phyloP scores from a whole-genome alignment of 106 monocot species.

The Vanilla planifolia region DNA sequence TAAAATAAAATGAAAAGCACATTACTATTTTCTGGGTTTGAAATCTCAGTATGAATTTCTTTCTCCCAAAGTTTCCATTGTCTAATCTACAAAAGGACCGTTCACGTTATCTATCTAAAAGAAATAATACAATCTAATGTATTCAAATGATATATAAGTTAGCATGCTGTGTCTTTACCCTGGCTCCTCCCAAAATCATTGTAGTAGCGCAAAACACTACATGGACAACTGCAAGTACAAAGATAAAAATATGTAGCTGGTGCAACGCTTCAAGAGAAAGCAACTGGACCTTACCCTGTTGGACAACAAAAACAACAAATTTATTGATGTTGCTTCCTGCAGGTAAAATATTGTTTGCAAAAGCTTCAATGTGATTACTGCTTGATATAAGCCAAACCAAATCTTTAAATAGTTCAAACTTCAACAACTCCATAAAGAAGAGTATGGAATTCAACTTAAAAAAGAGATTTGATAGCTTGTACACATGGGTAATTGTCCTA shows the following conservation, averaged over 20 bases:
- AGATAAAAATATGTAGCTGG: constrained; percentile 45
- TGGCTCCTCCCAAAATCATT: constrained; percentile 31
- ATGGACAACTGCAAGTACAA: constrained; percentile 36
- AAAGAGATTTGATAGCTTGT: too few species aligned
- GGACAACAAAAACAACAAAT: neutral
- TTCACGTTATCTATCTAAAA: neutral
- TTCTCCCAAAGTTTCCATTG: constrained; percentile 12
- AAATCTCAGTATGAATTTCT: constrained; percentile 12
- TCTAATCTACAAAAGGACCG: constrained; percentile 9
- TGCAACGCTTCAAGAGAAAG: constrained; percentile 33
- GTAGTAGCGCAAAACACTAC: constrained; percentile 25
- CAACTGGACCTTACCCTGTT: constrained; percentile 32
- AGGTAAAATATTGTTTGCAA: too few species aligned
- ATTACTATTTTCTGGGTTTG: constrained; percentile 7
- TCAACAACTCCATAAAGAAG: too few species aligned
- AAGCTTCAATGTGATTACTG: too few species aligned
- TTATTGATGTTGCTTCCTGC: too few species aligned
- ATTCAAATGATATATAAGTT: constrained; percentile 1
- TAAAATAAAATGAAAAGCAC: neutral
- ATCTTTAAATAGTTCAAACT: too few species aligned
- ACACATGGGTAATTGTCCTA: too few species aligned
- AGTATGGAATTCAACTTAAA: too few species aligned
- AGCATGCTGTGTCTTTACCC: constrained; percentile 16
- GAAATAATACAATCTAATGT: neutral
- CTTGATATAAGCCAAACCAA: too few species aligned